These are phyloP conservation scores for Pyracantha coccinea DNA, from an alignment of 331 rosid genomes.

Conservation along the genomic window DNA sequence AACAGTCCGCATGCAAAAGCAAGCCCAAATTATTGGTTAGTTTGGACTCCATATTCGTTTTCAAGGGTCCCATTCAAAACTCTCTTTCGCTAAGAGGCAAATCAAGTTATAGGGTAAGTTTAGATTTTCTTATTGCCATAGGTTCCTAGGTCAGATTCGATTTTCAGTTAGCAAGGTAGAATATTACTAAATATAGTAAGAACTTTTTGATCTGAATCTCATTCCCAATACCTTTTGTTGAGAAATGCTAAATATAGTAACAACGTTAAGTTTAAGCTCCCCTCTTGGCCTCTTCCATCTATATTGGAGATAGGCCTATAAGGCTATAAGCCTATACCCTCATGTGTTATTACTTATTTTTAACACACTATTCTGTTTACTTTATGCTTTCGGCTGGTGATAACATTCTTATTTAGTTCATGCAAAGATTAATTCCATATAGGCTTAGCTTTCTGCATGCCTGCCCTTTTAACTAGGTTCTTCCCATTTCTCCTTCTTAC, in stretches of 20 bases:
- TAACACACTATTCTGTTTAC: not conserved
- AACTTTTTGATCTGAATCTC: constrained; percentile 20
- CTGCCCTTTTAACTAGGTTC: not conserved
- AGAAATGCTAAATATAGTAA: too few relatives aligned
- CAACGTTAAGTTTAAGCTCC: too few relatives aligned
- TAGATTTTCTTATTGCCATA: not conserved
- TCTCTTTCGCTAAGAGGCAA: not conserved
- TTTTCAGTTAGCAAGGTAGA: constrained; percentile 40
- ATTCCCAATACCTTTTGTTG: not conserved
- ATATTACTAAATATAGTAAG: constrained; percentile 28
- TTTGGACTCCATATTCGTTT: constrained; percentile 25
- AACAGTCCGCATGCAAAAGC: constrained; percentile 21
- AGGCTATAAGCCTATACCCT: too few relatives aligned
- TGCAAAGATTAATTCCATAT: not conserved
- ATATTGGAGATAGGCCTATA: too few relatives aligned
- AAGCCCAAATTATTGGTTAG: constrained; percentile 37
- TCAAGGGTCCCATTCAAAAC: constrained; percentile 21
- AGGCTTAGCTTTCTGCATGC: not conserved
- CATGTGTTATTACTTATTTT: too few relatives aligned
- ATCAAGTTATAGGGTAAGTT: not conserved
- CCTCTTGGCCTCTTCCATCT: too few relatives aligned
- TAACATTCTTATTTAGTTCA: not conserved
- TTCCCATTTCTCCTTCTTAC: not conserved
- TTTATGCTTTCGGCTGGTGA: constrained; percentile 21
- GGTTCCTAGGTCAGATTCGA: constrained; percentile 18